phyloP scores from a whole-genome alignment of 164 flowering plant genomes.

The Vitis rupestris region DNA sequence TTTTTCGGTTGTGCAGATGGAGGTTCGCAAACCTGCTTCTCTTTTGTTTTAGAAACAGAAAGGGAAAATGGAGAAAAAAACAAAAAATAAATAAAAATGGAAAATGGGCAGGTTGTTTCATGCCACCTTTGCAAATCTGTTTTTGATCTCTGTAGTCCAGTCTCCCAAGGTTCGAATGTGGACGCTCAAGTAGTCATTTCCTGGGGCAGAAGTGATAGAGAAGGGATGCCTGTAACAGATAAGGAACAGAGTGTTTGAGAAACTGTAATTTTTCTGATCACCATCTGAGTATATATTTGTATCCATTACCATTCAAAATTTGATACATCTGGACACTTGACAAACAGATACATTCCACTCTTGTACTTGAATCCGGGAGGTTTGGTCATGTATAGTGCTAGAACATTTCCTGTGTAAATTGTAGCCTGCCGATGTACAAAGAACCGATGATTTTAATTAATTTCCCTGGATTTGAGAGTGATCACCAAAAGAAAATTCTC shows the following conservation, averaged over 20 bases:
- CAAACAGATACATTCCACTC: constrained; percentile 95
- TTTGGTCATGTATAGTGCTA: constrained; percentile 79
- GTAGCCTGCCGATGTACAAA: constrained; percentile 52
- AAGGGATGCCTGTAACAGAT: constrained; percentile 81
- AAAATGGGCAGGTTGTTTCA: background rate
- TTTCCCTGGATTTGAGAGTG: background rate
- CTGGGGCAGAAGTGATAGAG: constrained; percentile 97
- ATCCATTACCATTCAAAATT: constrained; percentile 73
- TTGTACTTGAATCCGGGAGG: constrained; percentile 83
- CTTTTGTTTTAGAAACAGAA: background rate
- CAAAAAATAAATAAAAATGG: background rate
- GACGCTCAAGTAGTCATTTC: constrained; percentile 78
- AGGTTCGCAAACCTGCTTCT: background rate
- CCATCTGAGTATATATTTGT: background rate
- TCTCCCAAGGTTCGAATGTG: constrained; percentile 86
- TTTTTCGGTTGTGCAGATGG: background rate
- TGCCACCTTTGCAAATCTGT: constrained; percentile 60
- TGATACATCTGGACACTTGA: constrained; percentile 84
- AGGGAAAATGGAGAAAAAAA: background rate
- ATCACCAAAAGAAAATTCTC: background rate
- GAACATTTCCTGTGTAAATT: constrained; percentile 80
- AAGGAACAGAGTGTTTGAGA: background rate
- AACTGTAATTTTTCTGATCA: background rate
- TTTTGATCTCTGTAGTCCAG: constrained; percentile 78
- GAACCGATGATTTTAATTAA: constrained; percentile 8